Base-by-base conservation (phyloP, 495 filamentous ascomycete species). In the Melanomma pulvis-pyrius region DNA sequence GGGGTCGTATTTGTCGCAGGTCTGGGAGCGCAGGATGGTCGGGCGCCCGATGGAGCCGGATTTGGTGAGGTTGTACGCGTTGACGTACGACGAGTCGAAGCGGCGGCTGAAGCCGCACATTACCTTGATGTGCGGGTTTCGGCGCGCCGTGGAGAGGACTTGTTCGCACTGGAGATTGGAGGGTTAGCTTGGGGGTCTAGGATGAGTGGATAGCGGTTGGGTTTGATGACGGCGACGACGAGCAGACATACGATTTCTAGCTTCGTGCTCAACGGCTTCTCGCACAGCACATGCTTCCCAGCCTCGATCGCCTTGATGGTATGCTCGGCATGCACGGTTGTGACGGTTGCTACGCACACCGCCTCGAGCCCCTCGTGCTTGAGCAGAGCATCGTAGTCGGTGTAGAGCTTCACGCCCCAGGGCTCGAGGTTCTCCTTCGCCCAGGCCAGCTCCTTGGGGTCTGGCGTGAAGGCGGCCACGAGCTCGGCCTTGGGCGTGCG, bases 1-100 rank as follows among this genome's bases (percentile, higher is more conserved):
- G 24, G 77, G 69, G 62, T 80, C 75, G 58, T 74, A 73, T 36
- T 77, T 76, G 57, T 81, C 80, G 67, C 76, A 78, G 22, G 78
- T 79, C 51, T 82, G 75, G n/a, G 78, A 80, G 50, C 81, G 77
- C 26, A 82, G 70, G 59, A 82, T 66, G 48, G 74, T 71, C 0
- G 81, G 75, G 17, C 64, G 54, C 12, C 81, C 80, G 54, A 82
- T 80, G 28, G 70, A 64, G 13, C 72, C 71, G 22, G 44, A 52
- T 44, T 61, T 41, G 21, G 75, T 71, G 34, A 72, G 69, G 2
- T 62, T 55, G 21, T 51, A 69, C 50, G 75, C 77, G 48, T 71
- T 59, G 65, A 73, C 71, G 67, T 79, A 79, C 46, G 70, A 74
- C 36, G 74, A 64, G 68, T 79, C 77, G 74, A 79, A 79, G 62